Conservation (phyloP, 1,284 basidiomycete genomes). For the Pseudozyma pruni region DNA sequence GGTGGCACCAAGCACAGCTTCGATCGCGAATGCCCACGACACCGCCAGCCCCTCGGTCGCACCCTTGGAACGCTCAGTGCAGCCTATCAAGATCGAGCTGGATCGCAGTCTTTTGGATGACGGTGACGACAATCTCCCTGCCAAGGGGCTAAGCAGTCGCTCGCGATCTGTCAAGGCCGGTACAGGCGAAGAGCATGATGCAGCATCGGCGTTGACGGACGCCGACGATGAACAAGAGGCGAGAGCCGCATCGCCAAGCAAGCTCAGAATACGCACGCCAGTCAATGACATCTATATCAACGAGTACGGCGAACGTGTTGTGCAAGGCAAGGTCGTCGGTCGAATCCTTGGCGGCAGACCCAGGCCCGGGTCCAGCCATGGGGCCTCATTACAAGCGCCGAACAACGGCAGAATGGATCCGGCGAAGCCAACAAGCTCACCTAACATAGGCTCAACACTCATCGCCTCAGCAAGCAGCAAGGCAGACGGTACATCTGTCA, state of each 20-base stretch:
- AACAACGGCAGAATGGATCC: neutral
- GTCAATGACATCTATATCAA: slow-evolving; percentile 52
- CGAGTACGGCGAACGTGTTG: slow-evolving; percentile 43
- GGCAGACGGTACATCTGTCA: neutral
- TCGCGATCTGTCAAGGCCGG: slow-evolving; percentile 30
- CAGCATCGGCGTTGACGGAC: neutral
- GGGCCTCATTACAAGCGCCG: neutral
- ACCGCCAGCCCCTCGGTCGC: slow-evolving; percentile 1
- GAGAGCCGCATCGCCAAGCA: slow-evolving; percentile 19
- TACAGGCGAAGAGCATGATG: slow-evolving; percentile 1
- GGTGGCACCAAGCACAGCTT: slow-evolving; percentile 3
- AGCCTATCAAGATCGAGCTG: slow-evolving; percentile 22
- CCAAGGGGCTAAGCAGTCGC: slow-evolving; percentile 22
- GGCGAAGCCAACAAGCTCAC: too few species aligned
- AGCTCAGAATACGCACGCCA: slow-evolving; percentile 16
- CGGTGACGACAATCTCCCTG: slow-evolving; percentile 34
- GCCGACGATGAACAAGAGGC: neutral
- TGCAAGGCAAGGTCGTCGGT: slow-evolving; percentile 49
- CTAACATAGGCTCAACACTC: too few species aligned
- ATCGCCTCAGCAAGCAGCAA: neutral
- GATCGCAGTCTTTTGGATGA: slow-evolving; percentile 11
- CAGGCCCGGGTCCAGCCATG: slow-evolving; percentile 11
- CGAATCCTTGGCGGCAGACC: slow-evolving; percentile 38
- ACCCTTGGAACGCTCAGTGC: neutral
- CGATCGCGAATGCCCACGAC: neutral